Percentiles rank a stretch among this genome's conserved stretches.
Evolutionary conservation across 352 stramenopile genomes (phyloP).

Genomic region (Phytophthora sansomeana): DNA sequence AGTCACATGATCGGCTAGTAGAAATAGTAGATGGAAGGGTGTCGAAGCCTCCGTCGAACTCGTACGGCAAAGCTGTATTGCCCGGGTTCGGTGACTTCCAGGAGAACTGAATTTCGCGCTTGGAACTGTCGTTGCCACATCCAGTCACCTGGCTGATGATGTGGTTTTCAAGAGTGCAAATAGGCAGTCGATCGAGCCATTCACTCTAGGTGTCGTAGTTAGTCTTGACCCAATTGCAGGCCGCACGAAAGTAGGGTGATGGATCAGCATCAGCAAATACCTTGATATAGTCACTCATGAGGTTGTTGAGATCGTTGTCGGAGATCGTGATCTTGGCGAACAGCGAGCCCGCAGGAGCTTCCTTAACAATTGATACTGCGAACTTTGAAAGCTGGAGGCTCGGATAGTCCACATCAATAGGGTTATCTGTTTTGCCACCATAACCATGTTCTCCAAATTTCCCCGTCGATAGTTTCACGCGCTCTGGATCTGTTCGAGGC

Average conservation of each 20-base stretch:
- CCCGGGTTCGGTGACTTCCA: slow-evolving; percentile 38
- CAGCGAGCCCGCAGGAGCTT: slow-evolving; percentile 29
- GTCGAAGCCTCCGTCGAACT: slow-evolving; percentile 40
- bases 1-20: slow-evolving; percentile 44
- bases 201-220: slow-evolving; percentile 43
- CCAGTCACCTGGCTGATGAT: slow-evolving; percentile 25
- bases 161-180: slow-evolving; percentile 39
- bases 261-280: slow-evolving; percentile 19
- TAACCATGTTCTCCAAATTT: slow-evolving; percentile 58
- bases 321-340: slow-evolving; percentile 46
- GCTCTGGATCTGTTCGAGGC: slow-evolving; percentile 38
- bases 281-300: slow-evolving; percentile 41
- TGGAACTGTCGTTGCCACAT: slow-evolving; percentile 29
- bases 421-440: too few relatives aligned
- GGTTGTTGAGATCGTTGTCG: slow-evolving; percentile 45
- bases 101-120: slow-evolving; percentile 29
- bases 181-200: slow-evolving; percentile 40
- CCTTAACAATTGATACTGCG: slow-evolving; percentile 25
- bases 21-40: slow-evolving; percentile 25
- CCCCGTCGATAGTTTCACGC: slow-evolving; percentile 36
- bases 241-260: slow-evolving; percentile 36
- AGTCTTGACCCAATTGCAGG: slow-evolving; percentile 44
- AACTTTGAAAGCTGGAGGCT: slow-evolving; percentile 49
- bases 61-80: slow-evolving; percentile 33
- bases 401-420: slow-evolving; percentile 54